Evolutionary conservation across 192 early-diverging fungal species (phyloP), one percentile per base, ranked within the genome.

Genomic region (Mortierella claussenii): DNA sequence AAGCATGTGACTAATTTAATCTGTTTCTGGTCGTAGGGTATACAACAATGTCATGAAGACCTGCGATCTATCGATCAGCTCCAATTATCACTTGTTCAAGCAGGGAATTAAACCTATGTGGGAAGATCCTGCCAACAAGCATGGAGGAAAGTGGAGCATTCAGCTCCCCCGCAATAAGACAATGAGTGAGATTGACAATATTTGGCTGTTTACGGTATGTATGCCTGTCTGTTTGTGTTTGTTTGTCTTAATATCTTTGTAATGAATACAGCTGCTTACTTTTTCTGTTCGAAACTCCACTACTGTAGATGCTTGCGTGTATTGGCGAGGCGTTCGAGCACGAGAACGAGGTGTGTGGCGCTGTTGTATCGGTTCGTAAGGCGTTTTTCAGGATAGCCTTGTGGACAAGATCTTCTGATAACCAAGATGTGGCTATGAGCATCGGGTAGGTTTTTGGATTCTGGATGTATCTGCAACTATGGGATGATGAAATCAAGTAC

Each of bases 21-120:
- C n/a, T n/a, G n/a, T n/a, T n/a, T n/a, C n/a, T n/a, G n/a, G n/a
- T 23, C 13, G 26, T 62, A 76, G 73, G 24, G 90, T 95, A 8
- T 92, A 91, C 85, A 96, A 97, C 90, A 94, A 94, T 74, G 85
- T 97, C 37, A 82, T 91, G 57, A 90, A 89, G 60, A 86, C 91
- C 7, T 85, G 86, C 26, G 88, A 93, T 33, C 78, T 97, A 58
- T 78, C 86, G 9, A 79, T 86, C 48, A 92, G 90, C 42, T 88
- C 94, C 56, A 97, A 99, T 85, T 98, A 96, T 80, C 95, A 97
- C 63, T 69, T 98, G 59, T 99, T 99, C 88, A 94, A 95, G 83
- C 83, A 92, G 53, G 95, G 95, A 27, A 85, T 99, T 60, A 88
- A 89, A 79, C 97, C 97, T 6, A 90, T 91, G 88, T 97, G 97